phyloP scores from a whole-genome alignment of 1,284 basidiomycete species.

The Sporisorium scitamineum region DNA sequence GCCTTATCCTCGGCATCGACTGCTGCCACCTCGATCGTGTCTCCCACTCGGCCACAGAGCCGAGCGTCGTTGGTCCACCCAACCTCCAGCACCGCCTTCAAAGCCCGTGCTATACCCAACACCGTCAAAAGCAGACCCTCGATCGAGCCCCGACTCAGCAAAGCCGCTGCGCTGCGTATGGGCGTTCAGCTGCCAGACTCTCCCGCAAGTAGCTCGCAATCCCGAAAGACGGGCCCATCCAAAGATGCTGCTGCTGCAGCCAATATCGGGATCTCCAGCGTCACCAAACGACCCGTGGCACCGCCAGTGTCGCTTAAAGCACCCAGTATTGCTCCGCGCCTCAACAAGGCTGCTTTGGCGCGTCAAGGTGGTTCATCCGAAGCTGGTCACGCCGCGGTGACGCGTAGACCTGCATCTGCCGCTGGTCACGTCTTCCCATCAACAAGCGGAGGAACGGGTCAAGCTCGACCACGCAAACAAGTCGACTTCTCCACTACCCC shows the following conservation, averaged over 20 bases:
- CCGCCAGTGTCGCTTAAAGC: slow-evolving; percentile 38
- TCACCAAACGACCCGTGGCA: slow-evolving; percentile 27
- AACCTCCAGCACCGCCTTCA: slow-evolving; percentile 4
- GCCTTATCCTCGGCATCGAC: slow-evolving; percentile 2
- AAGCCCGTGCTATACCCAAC: slow-evolving; percentile 12
- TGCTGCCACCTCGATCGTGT: slow-evolving; percentile 6
- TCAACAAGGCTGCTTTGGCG: slow-evolving; percentile 53
- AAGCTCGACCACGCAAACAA: slow-evolving; percentile 17
- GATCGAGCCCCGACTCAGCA: slow-evolving; percentile 81
- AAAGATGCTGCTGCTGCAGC: slow-evolving; percentile 3
- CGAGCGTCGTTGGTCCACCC: slow-evolving; percentile 10
- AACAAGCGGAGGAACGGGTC: neutral
- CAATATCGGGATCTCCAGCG: slow-evolving; percentile 20
- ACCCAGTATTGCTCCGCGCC: slow-evolving; percentile 46
- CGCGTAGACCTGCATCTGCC: neutral
- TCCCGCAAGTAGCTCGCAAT: slow-evolving; percentile 9
- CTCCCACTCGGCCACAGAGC: slow-evolving; percentile 7
- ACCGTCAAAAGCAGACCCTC: slow-evolving; percentile 72
- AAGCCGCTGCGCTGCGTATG: slow-evolving; percentile 74
- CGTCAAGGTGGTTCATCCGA: slow-evolving; percentile 21
- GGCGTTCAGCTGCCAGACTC: slow-evolving; percentile 6
- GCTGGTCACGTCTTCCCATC: slow-evolving; percentile 9
- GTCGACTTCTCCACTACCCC: slow-evolving; percentile 55
- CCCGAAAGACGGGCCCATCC: neutral
- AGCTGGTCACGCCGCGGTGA: neutral